phyloP scores from a whole-genome alignment of 1,139 yeast genomes.

The Arxiozyma heterogenica region DNA sequence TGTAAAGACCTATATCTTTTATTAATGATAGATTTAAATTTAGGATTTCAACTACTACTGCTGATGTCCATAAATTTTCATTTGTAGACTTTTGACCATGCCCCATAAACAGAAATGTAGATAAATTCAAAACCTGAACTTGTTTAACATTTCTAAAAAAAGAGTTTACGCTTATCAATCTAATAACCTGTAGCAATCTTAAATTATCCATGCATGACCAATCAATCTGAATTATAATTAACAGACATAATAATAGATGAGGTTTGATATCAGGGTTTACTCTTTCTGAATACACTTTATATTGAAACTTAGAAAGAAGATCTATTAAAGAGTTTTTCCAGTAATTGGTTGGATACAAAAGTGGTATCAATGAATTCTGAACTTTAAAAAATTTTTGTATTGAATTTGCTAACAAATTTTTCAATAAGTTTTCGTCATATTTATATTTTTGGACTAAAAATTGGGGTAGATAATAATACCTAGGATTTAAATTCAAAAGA shows the following conservation, averaged over 20 bases:
- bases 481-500: slow-evolving; percentile 14
- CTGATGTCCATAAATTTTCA: slow-evolving; percentile 1
- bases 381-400: slow-evolving; percentile 16
- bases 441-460: slow-evolving; percentile 18
- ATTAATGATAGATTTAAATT: slow-evolving; percentile 17
- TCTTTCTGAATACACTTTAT: not conserved
- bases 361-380: slow-evolving; percentile 23
- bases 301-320: slow-evolving; percentile 1
- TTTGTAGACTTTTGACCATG: not conserved
- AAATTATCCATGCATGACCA: slow-evolving; percentile 25
- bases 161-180: slow-evolving; percentile 15
- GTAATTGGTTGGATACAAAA: slow-evolving; percentile 17
- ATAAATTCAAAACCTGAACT: slow-evolving; percentile 20
- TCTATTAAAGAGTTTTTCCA: slow-evolving; percentile 5
- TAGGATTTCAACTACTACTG: slow-evolving; percentile 13
- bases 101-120: slow-evolving; percentile 26
- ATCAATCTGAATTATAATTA: slow-evolving; percentile 24
- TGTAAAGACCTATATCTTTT: slow-evolving; percentile 20
- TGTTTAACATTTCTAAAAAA: slow-evolving; percentile 12
- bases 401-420: slow-evolving; percentile 10
- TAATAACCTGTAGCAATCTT: slow-evolving; percentile 22
- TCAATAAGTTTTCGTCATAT: slow-evolving; percentile 11
- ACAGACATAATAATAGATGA: slow-evolving; percentile 11
- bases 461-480: slow-evolving; percentile 16
- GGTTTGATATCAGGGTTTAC: not conserved